Percentiles rank a stretch among this genome's conserved stretches.
Evolutionary conservation across 1,284 basidiomycete genomes (phyloP).

Genomic region (Polyporus tsugae): DNA sequence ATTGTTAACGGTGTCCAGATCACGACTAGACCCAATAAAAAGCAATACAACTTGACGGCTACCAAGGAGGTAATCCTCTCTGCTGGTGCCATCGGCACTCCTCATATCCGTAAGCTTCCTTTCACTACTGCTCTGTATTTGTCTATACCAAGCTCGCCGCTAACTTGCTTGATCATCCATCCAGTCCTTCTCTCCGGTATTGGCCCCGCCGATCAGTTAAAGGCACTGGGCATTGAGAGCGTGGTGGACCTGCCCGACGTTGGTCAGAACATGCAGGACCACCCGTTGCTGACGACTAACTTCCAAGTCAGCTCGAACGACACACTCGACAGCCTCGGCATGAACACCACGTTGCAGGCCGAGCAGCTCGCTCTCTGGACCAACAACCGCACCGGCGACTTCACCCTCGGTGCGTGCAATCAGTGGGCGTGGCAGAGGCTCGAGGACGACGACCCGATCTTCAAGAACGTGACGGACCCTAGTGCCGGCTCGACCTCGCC

Average conservation of each 20-base stretch:
- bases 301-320: constrained; percentile 28
- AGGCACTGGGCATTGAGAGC: constrained; percentile 38
- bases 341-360: constrained; percentile 23
- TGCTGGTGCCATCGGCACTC: constrained; percentile 37
- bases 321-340: constrained; percentile 25
- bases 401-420: constrained; percentile 20
- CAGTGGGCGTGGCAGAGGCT: constrained; percentile 28
- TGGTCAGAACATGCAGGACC: constrained; percentile 49
- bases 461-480: constrained; percentile 22
- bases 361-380: constrained; percentile 31
- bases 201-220: constrained; percentile 26
- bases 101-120: constrained; percentile 40
- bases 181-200: constrained; percentile 41
- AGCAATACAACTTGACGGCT: constrained; percentile 30
- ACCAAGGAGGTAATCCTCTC: constrained; percentile 38
- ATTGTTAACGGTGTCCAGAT: constrained; percentile 46
- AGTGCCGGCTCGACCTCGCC: constrained; percentile 29
- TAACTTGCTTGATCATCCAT: constrained; percentile 12
- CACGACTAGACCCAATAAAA: constrained; percentile 5
- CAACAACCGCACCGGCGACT: constrained; percentile 16
- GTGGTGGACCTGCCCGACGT: constrained; percentile 46
- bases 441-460: constrained; percentile 13
- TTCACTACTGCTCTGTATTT: not conserved
- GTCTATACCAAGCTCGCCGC: not conserved
- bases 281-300: constrained; percentile 35